Conservation (phyloP, 768 basidiomycete genomes). For the Pisolithus tinctorius region DNA sequence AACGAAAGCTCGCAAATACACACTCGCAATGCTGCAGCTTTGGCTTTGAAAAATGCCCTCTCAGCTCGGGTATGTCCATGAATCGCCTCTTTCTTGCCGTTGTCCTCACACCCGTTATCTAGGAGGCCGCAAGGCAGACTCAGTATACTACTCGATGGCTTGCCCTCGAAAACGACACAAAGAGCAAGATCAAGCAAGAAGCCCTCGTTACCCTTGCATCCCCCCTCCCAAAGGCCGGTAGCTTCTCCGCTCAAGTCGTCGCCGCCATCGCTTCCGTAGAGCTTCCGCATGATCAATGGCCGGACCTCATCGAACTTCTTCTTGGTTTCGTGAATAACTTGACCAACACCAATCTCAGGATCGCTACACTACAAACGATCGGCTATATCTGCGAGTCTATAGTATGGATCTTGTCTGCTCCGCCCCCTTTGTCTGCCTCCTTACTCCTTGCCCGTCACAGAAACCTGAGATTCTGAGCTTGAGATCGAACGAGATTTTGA, state of each 20-base stretch:
- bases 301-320: conserved; percentile 80
- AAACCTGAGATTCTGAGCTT: conserved; percentile 87
- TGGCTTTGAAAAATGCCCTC: conserved; percentile 94
- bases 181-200: conserved; percentile 82
- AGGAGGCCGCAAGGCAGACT: conserved; percentile 72
- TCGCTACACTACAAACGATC: conserved; percentile 89
- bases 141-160: conserved; percentile 81
- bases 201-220: conserved; percentile 80
- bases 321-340: conserved; percentile 81
- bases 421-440: not conserved
- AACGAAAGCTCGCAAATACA: conserved; percentile 65
- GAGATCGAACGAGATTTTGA: conserved; percentile 95
- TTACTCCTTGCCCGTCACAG: conserved; percentile 33
- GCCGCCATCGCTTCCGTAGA: conserved; percentile 93
- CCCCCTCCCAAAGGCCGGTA: conserved; percentile 61
- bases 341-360: conserved; percentile 63
- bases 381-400: conserved; percentile 97
- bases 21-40: conserved; percentile 90
- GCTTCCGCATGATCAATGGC: conserved; percentile 83
- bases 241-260: conserved; percentile 89
- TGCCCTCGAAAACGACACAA: conserved; percentile 57
- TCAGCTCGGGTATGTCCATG: conserved; percentile 71
- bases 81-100: conserved; percentile 11
- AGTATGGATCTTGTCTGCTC: conserved; percentile 46
- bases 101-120: conserved; percentile 16